Conservation (phyloP, 345 rosid species). For the Lepidium sativum region DNA sequence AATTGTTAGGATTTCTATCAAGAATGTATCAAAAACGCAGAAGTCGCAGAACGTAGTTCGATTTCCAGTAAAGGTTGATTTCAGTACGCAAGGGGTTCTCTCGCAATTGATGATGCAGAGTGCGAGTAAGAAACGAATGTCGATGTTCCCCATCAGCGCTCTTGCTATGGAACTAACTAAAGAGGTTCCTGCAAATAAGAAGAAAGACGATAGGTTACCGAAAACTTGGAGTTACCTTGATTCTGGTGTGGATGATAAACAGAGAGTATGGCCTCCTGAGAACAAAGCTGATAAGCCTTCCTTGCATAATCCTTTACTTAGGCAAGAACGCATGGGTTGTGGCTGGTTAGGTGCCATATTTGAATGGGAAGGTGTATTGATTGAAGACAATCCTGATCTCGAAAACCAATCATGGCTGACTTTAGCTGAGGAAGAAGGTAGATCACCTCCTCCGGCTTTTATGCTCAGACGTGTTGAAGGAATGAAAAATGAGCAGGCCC, state of each 20-base stretch:
- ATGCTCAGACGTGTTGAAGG: slow-evolving; percentile 70
- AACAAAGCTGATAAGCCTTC: slow-evolving; percentile 82
- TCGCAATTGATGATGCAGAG: slow-evolving; percentile 28
- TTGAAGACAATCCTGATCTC: slow-evolving; percentile 70
- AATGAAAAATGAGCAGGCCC: slow-evolving; percentile 93
- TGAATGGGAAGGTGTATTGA: slow-evolving; percentile 93
- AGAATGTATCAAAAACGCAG: slow-evolving; percentile 33
- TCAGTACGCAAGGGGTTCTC: slow-evolving; percentile 30
- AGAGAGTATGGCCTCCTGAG: slow-evolving; percentile 74
- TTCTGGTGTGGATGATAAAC: slow-evolving; percentile 38
- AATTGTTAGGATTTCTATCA: slow-evolving; percentile 29
- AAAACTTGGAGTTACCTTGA: slow-evolving; percentile 44
- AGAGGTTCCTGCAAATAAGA: slow-evolving; percentile 57
- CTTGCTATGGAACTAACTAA: slow-evolving; percentile 62
- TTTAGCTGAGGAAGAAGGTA: slow-evolving; percentile 86
- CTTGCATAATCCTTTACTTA: slow-evolving; percentile 72
- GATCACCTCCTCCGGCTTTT: slow-evolving; percentile 70
- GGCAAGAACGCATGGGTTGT: slow-evolving; percentile 95
- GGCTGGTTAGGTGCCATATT: slow-evolving; percentile 98
- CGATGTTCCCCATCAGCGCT: slow-evolving; percentile 38
- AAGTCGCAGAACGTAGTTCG: slow-evolving; percentile 26
- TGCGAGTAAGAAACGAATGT: slow-evolving; percentile 22
- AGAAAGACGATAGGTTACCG: slow-evolving; percentile 43
- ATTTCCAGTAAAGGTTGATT: slow-evolving; percentile 26
- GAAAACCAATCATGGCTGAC: slow-evolving; percentile 83